phyloP scores from a whole-genome alignment of 768 basidiomycete species.

The Russula sp. region DNA sequence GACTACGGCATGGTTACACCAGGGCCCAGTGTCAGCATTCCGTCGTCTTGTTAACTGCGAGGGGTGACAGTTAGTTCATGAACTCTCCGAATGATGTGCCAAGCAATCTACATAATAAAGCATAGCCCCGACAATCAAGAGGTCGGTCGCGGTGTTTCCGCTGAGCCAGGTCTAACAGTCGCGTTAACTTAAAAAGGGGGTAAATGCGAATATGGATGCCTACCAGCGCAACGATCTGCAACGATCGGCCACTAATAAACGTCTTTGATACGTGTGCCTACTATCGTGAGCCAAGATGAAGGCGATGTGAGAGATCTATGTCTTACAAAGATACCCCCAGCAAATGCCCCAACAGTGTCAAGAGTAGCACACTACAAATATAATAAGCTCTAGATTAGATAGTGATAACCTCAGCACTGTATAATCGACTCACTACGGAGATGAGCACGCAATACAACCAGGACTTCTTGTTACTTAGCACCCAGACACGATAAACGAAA shows the following conservation, averaged over 20 bases:
- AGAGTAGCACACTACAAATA: background rate
- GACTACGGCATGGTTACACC: background rate
- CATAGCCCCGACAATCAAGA: slow-evolving; percentile 1
- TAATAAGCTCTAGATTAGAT: background rate
- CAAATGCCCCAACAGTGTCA: background rate
- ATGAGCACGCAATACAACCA: slow-evolving; percentile 8
- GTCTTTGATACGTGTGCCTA: background rate
- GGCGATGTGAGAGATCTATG: background rate
- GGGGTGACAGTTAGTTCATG: background rate
- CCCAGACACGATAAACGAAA: slow-evolving; percentile 25
- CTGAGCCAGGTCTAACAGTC: slow-evolving; percentile 15
- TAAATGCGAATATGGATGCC: background rate
- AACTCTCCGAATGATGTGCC: background rate
- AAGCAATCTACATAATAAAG: slow-evolving; percentile 9
- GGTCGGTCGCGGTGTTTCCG: slow-evolving; percentile 5
- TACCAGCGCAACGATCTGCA: slow-evolving; percentile 3
- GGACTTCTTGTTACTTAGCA: slow-evolving; percentile 3
- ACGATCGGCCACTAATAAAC: background rate
- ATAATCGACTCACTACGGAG: slow-evolving; percentile 3
- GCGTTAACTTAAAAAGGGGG: background rate
- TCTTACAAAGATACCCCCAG: slow-evolving; percentile 12
- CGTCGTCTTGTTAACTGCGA: slow-evolving; percentile 5
- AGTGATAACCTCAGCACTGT: background rate
- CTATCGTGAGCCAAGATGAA: background rate
- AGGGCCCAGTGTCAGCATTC: background rate